These are phyloP conservation scores for Naganishia randhawae DNA, from an alignment of 768 basidiomycete genomes.

Conservation along the genomic window DNA sequence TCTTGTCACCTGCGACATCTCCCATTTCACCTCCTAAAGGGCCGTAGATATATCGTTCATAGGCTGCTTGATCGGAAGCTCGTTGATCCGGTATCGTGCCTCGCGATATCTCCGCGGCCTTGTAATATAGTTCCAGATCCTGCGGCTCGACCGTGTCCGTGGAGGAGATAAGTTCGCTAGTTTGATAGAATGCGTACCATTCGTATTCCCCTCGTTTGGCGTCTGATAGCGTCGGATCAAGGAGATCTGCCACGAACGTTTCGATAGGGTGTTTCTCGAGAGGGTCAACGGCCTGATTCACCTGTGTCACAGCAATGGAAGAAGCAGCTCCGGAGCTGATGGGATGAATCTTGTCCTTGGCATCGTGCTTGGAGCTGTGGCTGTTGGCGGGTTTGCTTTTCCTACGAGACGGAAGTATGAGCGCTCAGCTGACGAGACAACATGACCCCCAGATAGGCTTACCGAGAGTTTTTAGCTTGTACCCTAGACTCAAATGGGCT, in stretches of 20 bases:
- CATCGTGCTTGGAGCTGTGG: neutral
- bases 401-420: neutral
- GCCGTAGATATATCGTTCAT: conserved; percentile 6
- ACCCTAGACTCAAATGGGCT: conserved; percentile 46
- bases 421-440: neutral
- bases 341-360: conserved; percentile 28
- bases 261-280: conserved; percentile 23
- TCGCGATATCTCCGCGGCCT: conserved; percentile 35
- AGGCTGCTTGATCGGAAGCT: conserved; percentile 14
- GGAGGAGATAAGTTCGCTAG: conserved; percentile 38
- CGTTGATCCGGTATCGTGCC: conserved; percentile 31
- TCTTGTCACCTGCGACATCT: neutral
- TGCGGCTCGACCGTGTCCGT: conserved; percentile 43
- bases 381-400: neutral
- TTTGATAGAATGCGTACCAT: conserved; percentile 55
- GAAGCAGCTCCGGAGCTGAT: conserved; percentile 25
- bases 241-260: conserved; percentile 20
- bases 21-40: neutral
- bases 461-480: conserved; percentile 20
- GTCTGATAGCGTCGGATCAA: conserved; percentile 64
- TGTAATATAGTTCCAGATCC: conserved; percentile 44
- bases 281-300: neutral
- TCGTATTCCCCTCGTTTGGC: conserved; percentile 70
- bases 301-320: neutral
- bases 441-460: neutral